Percentiles rank a stretch among this genome's conserved stretches.
Evolutionary conservation across 306 rosid species (phyloP).

Genomic region (Alnus glutinosa): DNA sequence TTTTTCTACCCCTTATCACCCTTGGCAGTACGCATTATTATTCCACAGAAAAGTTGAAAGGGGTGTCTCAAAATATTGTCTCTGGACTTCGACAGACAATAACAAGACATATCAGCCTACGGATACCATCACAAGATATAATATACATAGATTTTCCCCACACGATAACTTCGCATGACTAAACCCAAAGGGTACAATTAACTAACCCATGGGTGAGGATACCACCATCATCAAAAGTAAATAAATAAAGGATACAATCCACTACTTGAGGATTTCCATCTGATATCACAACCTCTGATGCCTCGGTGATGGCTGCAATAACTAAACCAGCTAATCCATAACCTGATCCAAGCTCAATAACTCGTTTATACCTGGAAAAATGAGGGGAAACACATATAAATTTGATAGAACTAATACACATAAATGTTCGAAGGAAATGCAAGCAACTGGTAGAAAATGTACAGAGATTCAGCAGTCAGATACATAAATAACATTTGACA

Average conservation of each 20-base stretch:
- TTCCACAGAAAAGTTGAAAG: background rate
- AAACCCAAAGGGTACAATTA: background rate
- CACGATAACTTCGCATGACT: background rate
- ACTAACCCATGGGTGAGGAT: background rate
- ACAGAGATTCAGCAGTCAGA: conserved; percentile 8
- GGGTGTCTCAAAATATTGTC: background rate
- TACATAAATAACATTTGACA: conserved; percentile 6
- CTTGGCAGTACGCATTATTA: conserved; percentile 10
- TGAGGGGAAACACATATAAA: conserved; percentile 15
- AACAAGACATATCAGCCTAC: conserved; percentile 6
- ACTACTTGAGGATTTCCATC: conserved; percentile 96
- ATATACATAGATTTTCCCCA: background rate
- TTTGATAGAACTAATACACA: conserved; percentile 15
- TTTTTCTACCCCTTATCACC: conserved; percentile 1
- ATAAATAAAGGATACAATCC: conserved; percentile 73
- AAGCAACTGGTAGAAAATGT: conserved; percentile 10
- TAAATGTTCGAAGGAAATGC: conserved; percentile 24
- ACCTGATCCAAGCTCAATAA: conserved; percentile 93
- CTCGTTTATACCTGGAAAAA: conserved; percentile 69
- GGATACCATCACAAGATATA: background rate
- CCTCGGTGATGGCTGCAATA: conserved; percentile 75
- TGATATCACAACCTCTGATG: conserved; percentile 81
- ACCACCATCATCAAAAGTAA: background rate
- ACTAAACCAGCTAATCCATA: conserved; percentile 93
- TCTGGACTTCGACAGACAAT: conserved; percentile 10